Evolutionary conservation across 768 basidiomycete genomes (phyloP), one percentile per base, ranked within the genome.

Genomic region (Tricholoma sp.): DNA sequence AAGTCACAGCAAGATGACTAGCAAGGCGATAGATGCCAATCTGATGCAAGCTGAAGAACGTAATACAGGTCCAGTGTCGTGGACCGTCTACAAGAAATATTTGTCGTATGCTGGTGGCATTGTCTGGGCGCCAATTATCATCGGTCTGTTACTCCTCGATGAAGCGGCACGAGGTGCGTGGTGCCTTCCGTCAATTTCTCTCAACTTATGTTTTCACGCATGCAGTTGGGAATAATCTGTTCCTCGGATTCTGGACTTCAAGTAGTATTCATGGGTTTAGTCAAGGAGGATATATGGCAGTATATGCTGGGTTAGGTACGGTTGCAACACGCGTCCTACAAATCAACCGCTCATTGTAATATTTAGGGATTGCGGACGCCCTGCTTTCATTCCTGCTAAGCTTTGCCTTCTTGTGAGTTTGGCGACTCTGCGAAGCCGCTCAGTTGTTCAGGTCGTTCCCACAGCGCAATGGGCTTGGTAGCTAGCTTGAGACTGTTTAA

Each of bases 201-300:
- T 21, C 19, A 9, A 19, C 19, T 43, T 21, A 19, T 8, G 19
- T 43, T 2, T 21, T 43, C 19, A 19, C 7, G 18, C 41, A 4
- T 43, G 41, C 41, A 43, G 41, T 43, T 18, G 82, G 77, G 0
- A 84, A 81, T 60, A 84, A 79, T 27, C 67, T 91, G 4, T 83
- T 87, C 72, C 76, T 92, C 18, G 88, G 88, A 0, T 88, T 84
- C 61, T 92, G 89, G 89, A 83, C 84, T 0, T 74, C 76, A 0
- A 58, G 72, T 16, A 79, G 73, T 18, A 79, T 90, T 14, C 57
- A 63, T 4, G 79, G 81, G 1, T 86, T 89, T 64, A 66, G 35
- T 3, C 80, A 86, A 66, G 81, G 79, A 0, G 72, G 83, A 31
- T 92, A 92, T 66, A 91, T 92, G 81, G 86, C 71, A 58, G 68